Conservation (phyloP, 2,329 filamentous ascomycete genomes). For the Arthrobotrys conoides region DNA sequence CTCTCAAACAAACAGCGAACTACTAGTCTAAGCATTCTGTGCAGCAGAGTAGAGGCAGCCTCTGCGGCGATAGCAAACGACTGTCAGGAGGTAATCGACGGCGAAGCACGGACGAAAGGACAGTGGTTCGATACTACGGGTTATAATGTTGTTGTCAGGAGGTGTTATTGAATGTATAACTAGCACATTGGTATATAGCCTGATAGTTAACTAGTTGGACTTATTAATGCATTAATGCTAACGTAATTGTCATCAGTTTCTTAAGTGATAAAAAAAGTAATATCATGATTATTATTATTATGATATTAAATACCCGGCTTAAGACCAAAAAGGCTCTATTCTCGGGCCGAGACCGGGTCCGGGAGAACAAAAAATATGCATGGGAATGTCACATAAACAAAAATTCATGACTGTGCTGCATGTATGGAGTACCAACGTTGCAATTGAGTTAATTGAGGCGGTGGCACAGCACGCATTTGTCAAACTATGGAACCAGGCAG, state of each 20-base stretch:
- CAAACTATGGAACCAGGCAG: neutral
- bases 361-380: neutral
- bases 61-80: neutral
- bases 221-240: no score
- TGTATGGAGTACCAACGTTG: neutral
- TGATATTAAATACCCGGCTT: no score
- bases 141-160: neutral
- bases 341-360: no score
- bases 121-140: conserved; percentile 9
- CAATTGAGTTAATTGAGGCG: neutral
- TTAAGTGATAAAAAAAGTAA: no score
- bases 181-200: no score
- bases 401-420: no score
- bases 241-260: no score
- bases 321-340: no score
- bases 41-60: neutral
- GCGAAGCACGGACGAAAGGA: conserved; percentile 1
- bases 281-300: no score
- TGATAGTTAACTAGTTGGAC: no score
- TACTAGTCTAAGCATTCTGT: neutral
- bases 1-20: neutral
- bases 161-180: no score
- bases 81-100: neutral
- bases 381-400: neutral
- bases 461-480: neutral